Evolutionary conservation across 306 rosid species (phyloP).

Genomic region (Clitoria ternatea): DNA sequence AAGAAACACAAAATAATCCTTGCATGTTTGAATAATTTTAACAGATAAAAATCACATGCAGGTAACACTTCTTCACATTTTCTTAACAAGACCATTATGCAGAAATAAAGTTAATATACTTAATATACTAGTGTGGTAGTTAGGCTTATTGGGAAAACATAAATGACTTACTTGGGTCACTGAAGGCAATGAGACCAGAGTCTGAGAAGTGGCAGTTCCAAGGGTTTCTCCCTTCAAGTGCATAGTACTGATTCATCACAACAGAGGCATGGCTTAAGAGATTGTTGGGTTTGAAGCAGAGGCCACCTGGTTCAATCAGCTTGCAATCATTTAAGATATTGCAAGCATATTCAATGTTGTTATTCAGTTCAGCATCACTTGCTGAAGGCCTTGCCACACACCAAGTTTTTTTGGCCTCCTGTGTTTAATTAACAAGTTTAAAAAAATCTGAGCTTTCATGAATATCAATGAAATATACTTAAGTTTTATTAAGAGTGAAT

Average conservation of each 20-base stretch:
- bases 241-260: slow-evolving; percentile 46
- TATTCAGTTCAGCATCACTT: neutral
- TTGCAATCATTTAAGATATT: neutral
- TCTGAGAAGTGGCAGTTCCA: slow-evolving; percentile 34
- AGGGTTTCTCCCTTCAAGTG: neutral
- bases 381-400: slow-evolving; percentile 34
- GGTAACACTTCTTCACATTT: neutral
- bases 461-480: neutral
- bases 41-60: neutral
- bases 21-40: neutral
- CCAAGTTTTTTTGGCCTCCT: slow-evolving; percentile 19
- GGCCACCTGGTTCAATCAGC: slow-evolving; percentile 25
- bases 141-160: neutral
- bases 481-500: neutral
- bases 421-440: neutral
- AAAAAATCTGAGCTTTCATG: neutral
- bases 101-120: neutral
- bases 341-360: slow-evolving; percentile 28
- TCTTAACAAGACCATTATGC: neutral
- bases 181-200: slow-evolving; percentile 18
- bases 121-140: too few species aligned
- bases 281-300: slow-evolving; percentile 33
- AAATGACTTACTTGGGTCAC: slow-evolving; percentile 37
- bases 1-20: neutral
- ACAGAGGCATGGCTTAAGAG: slow-evolving; percentile 36